Percentiles rank a stretch among this genome's conserved stretches.
Evolutionary conservation across 73 alveolate species (phyloP).

Genomic region (Paramecium biaurelia): DNA sequence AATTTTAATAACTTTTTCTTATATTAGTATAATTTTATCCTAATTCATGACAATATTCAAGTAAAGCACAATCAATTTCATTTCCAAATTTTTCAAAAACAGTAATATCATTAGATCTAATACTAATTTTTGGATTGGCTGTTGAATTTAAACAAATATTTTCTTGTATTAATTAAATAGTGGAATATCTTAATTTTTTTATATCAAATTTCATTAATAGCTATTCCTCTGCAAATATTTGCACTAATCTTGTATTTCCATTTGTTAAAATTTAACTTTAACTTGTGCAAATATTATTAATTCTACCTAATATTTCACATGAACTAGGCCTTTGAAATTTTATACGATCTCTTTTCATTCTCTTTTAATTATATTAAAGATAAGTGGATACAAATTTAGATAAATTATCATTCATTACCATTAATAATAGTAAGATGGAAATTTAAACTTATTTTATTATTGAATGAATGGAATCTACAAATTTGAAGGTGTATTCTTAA

Average conservation of each 20-base stretch:
- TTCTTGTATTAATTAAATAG: constrained; percentile 27
- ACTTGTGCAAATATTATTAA: constrained; percentile 88
- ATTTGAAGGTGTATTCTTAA: constrained; percentile 27
- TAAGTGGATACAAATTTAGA: constrained; percentile 92
- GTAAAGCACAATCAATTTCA: constrained; percentile 73
- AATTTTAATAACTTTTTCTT: constrained; percentile 12
- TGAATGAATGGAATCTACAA: constrained; percentile 68
- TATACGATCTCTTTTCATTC: constrained; percentile 92
- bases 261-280: constrained; percentile 93
- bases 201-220: constrained; percentile 48
- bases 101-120: constrained; percentile 51
- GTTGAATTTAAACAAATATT: constrained; percentile 21
- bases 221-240: constrained; percentile 77
- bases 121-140: not conserved
- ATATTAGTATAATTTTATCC: constrained; percentile 9
- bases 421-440: constrained; percentile 88
- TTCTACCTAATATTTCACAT: constrained; percentile 94
- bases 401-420: constrained; percentile 94
- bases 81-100: constrained; percentile 66
- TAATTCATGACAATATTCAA: constrained; percentile 54
- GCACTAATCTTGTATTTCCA: constrained; percentile 84
- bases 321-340: constrained; percentile 89
- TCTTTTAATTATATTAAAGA: constrained; percentile 82
- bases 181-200: not conserved
- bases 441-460: constrained; percentile 72